Evolutionary conservation across 306 rosid species (phyloP), one percentile per base, ranked within the genome.

Genomic region (Hylodesmum podocarpum): DNA sequence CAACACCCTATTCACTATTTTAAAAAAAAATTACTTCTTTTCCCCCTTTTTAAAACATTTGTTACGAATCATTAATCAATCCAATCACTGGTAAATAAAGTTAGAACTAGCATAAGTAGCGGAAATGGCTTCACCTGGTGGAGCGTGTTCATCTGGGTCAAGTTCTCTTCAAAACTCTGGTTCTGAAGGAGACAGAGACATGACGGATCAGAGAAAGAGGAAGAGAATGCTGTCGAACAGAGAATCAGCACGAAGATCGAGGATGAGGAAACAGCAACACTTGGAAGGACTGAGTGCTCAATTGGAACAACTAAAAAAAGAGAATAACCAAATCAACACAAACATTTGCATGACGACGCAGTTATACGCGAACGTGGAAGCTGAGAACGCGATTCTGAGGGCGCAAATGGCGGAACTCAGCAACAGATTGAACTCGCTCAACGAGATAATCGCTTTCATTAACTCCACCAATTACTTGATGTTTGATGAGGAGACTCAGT

Each of bases 171-270:
- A 73, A 39, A 87, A 84, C 86, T 84, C 88, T 16, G 92, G 89
- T 11, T 88, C 90, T 33, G 90, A 86, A 29, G 93, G 84, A 62
- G 85, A 85, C 18, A 62, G 84, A 66, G 86, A 82, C 19, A 62
- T 81, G 3, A 59, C 70, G 75, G 94, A 94, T 34, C 89, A 85
- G 36, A 91, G 86, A 73, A 94, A 94, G 87, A 82, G 98, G 66
- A 94, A 94, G 78, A 87, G 98, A 83, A 91, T 91, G 98, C 46
- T 80, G 5, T 90, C 97, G 11, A 94, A 94, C 31, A 57, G 98
- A 12, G 97, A 91, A 85, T 94, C 98, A 0, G 94, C 98, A 2
- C 86, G 96, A 0, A 67, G 94, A 43, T 94, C 98, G 0, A 72
- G 97, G 81, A 87, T 90, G 88, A 79, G 82, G 64, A 94, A 94